Evolutionary conservation across 345 rosid genomes (phyloP).

Genomic region (Brassica cretica): DNA sequence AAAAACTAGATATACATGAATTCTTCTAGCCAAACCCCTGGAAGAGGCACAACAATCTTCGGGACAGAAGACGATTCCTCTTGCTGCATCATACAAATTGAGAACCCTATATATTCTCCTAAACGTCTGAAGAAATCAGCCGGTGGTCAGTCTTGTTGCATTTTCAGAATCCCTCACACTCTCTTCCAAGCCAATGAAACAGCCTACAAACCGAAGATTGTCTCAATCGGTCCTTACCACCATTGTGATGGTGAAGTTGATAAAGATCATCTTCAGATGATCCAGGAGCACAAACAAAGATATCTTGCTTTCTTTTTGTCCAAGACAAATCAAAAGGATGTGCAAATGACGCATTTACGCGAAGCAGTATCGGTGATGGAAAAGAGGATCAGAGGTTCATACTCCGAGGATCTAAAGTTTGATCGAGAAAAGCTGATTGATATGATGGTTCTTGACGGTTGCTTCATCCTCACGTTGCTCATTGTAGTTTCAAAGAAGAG

Average conservation of each 20-base stretch:
- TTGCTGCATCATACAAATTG: neutral
- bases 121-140: conserved; percentile 39
- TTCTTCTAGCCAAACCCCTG: neutral
- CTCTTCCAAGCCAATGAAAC: conserved; percentile 35
- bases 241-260: conserved; percentile 20
- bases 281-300: conserved; percentile 53
- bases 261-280: conserved; percentile 40
- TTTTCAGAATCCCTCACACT: conserved; percentile 52
- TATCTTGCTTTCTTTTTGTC: conserved; percentile 34
- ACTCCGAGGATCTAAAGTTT: conserved; percentile 30
- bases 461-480: conserved; percentile 56
- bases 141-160: conserved; percentile 43
- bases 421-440: conserved; percentile 28
- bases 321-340: neutral
- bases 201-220: conserved; percentile 47
- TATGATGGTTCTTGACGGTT: conserved; percentile 59
- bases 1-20: neutral
- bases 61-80: neutral
- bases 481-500: conserved; percentile 42
- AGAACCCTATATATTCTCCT: neutral
- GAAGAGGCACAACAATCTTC: neutral
- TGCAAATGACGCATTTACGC: neutral
- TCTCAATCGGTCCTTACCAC: conserved; percentile 56
- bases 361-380: conserved; percentile 11
- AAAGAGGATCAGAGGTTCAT: conserved; percentile 37